Evolutionary conservation across 192 early-diverging fungal genomes (phyloP), one percentile per base, ranked within the genome.

Genomic region (Entomortierella chlamydospora): DNA sequence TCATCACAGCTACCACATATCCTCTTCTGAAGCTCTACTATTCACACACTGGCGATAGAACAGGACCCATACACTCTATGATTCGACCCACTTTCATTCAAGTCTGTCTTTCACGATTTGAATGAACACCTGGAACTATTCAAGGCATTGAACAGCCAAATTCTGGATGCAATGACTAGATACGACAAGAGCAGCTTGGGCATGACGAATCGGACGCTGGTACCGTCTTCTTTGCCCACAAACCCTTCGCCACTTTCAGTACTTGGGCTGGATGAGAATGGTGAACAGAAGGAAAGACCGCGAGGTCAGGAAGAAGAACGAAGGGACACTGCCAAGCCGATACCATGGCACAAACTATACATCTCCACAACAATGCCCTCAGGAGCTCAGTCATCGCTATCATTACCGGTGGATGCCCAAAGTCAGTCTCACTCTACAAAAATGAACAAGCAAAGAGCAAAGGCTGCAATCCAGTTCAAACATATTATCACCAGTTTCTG

Each of bases 121-220:
- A 45, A 43, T 13, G 45, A 30, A 25, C 45, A 55, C 15, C 63
- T 51, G 7, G 74, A 78, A 47, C 59, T 39, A 3, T 39, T 78
- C 12, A 60, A 78, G 28, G 25, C 34, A 9, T 23, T 78, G 28
- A 78, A 70, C n/a, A 67, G 70, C 13, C 67, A 70, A 39, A 37
- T 78, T 12, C 37, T 78, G 22, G 74, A 64, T 0, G 68, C 47
- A 0, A 57, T 78, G 74, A 68, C 73, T 41, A 52, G 1, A 31
- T 31, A 22, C 23, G 34, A 30, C n/a, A n/a, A n/a, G n/a, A n/a
- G n/a, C n/a, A n/a, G n/a, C n/a, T n/a, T 20, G 51, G 65, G 28
- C 28, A 15, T 60, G 54, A 10, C 34, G 4, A n/a, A 68, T 10
- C 0, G 30, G 26, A 39, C 1, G 13, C 39, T 58, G 42, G 52